A percentile compares a stretch with the other conserved stretches of the same genome.
Evolutionary conservation across 208 protist genomes (phyloP).

Genomic region (Leishmania mexicana): DNA sequence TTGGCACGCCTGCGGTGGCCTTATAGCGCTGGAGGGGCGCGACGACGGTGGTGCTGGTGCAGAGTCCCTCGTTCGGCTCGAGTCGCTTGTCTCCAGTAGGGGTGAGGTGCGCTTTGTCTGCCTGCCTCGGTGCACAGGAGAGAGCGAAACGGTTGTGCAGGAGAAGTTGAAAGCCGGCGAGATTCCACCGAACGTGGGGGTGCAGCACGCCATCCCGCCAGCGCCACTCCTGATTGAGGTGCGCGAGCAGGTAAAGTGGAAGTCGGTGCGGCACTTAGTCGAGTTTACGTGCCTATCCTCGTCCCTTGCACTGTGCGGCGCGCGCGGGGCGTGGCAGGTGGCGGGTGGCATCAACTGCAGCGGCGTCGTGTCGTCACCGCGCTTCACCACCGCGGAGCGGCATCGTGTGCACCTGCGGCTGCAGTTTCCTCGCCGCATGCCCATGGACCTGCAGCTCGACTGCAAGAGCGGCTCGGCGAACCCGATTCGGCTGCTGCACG

Average conservation of each 20-base stretch:
- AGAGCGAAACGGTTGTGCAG: slow-evolving; percentile 5
- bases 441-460: slow-evolving; percentile 52
- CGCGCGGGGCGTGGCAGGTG: slow-evolving; percentile 14
- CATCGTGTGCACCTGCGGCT: slow-evolving; percentile 65
- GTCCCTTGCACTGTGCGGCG: slow-evolving; percentile 11
- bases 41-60: background rate
- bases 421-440: slow-evolving; percentile 32
- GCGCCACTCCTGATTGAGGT: slow-evolving; percentile 27
- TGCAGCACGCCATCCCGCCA: background rate
- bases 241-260: slow-evolving; percentile 30
- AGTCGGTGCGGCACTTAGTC: slow-evolving; percentile 20
- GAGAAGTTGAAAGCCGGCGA: slow-evolving; percentile 15
- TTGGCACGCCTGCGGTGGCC: slow-evolving; percentile 13
- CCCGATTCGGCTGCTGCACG: slow-evolving; percentile 28
- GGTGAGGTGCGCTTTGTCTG: slow-evolving; percentile 30
- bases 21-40: slow-evolving; percentile 20
- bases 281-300: slow-evolving; percentile 35
- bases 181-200: background rate
- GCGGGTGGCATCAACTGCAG: slow-evolving; percentile 22
- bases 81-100: slow-evolving; percentile 21
- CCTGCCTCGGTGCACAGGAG: slow-evolving; percentile 11
- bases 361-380: slow-evolving; percentile 32
- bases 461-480: slow-evolving; percentile 29
- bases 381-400: slow-evolving; percentile 40
- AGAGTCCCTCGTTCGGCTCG: slow-evolving; percentile 6